Evolutionary conservation across 129 eudicot species (phyloP), one percentile per base, ranked within the genome.

Genomic region (Ambrosia artemisiifolia): DNA sequence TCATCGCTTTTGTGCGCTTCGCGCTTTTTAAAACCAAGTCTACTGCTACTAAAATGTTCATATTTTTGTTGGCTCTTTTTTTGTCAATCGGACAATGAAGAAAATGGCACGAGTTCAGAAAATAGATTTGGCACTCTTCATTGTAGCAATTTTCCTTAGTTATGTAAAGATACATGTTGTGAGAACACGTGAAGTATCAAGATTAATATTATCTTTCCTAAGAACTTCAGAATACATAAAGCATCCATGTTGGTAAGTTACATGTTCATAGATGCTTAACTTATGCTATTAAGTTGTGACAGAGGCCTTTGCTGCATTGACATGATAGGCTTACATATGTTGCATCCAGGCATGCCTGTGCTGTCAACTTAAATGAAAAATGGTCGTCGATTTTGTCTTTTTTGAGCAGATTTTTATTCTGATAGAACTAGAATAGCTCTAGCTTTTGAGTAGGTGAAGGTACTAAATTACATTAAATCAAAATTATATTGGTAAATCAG

Each of bases 331-430:
- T 12, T 5, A 60, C 11, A 5, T 32, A 55, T 60, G 40, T 32
- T 60, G 9, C 34, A 60, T 60, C 19, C 34, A 60, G 17, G 42
- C 40, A 60, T 32, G 65, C 65, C 65, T 60, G n/a, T 60, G 65
- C 62, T 55, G 62, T 7, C 34, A 13, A 60, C 34, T 17, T 30
- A 30, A 12, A 11, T 60, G 65, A 38, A 12, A 32, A 60, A 2
- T 32, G 43, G 65, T 30, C 18, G n/a, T 60, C 42, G 43, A 60
- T 6, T 60, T 60, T 14, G 3, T 38, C 34, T 32, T 30, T 60
- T 60, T 13, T 19, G 65, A 32, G 19, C 43, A 12, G 65, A 33
- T 30, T 32, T 60, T 57, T 20, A n/a, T 13, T 30, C 36, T 2
- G n/a, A 60, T 60, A 60, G 65, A 60, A 60, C 18, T 60, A 33